phyloP scores from a whole-genome alignment of 108 stramenopile species.

The Nitzschia sp. region DNA sequence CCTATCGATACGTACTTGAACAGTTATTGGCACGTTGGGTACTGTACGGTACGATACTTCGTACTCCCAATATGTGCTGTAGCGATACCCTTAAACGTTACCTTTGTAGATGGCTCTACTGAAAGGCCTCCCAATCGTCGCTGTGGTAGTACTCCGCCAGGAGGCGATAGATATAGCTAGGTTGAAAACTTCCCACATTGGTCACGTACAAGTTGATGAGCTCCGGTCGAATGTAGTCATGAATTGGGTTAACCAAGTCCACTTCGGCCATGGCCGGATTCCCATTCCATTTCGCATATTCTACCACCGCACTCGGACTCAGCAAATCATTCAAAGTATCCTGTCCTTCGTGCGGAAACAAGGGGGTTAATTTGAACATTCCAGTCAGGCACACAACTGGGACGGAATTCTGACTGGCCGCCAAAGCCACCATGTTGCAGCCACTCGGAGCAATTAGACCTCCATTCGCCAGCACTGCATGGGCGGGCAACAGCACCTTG shows the following conservation, averaged over 20 bases:
- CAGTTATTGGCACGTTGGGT: too few species aligned
- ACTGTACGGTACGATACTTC: too few species aligned
- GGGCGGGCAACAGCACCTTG: conserved; percentile 92
- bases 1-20: too few species aligned
- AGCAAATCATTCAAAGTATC: conserved; percentile 92
- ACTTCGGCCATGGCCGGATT: conserved; percentile 40
- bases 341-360: conserved; percentile 96
- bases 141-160: conserved; percentile 93
- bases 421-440: conserved; percentile 88
- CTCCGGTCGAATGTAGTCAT: conserved; percentile 94
- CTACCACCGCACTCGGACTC: conserved; percentile 49
- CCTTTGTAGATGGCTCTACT: conserved; percentile 28
- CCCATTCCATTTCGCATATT: conserved; percentile 12
- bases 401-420: conserved; percentile 92
- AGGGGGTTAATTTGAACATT: conserved; percentile 96
- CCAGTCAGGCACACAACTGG: conserved; percentile 94
- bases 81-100: too few species aligned
- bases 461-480: conserved; percentile 97
- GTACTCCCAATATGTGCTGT: too few species aligned
- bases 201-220: conserved; percentile 92
- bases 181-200: conserved; percentile 95
- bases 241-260: conserved; percentile 92
- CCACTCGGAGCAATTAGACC: conserved; percentile 92
- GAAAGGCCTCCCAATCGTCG: conserved; percentile 86
- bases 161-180: conserved; percentile 94